A percentile compares a stretch with the other conserved stretches of the same genome.
These are phyloP conservation scores for Leccinum broughii DNA, from an alignment of 768 basidiomycete species.

Conservation along the genomic window DNA sequence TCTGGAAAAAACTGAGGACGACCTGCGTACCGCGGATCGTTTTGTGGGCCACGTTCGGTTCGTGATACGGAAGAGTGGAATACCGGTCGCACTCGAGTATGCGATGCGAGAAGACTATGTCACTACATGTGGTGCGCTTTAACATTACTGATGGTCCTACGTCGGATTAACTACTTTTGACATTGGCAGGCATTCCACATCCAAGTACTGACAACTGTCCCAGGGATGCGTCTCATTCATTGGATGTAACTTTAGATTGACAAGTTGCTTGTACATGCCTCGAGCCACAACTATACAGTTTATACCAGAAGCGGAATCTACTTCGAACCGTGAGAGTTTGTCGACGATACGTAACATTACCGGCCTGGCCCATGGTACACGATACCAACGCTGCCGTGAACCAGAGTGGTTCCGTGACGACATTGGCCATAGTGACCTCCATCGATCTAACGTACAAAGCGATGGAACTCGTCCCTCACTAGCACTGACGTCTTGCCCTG, in stretches of 20 bases:
- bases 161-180: no score
- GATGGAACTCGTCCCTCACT: not conserved
- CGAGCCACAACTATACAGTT: no score
- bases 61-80: not conserved
- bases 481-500: slow-evolving; percentile 11
- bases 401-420: not conserved
- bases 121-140: not conserved
- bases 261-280: no score
- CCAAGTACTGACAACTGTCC: not conserved
- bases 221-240: not conserved
- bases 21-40: not conserved
- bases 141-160: not conserved
- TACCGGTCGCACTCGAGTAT: not conserved
- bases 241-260: not conserved
- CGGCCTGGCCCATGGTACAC: not conserved
- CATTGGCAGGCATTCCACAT: no score
- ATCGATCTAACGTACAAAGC: not conserved
- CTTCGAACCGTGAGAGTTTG: no score
- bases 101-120: not conserved
- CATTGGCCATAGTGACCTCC: slow-evolving; percentile 3
- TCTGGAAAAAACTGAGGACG: not conserved
- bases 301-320: no score
- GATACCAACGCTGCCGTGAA: not conserved
- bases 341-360: no score
- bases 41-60: not conserved